These are phyloP conservation scores for Combretum micranthum DNA, from an alignment of 345 rosid species.

Conservation along the genomic window DNA sequence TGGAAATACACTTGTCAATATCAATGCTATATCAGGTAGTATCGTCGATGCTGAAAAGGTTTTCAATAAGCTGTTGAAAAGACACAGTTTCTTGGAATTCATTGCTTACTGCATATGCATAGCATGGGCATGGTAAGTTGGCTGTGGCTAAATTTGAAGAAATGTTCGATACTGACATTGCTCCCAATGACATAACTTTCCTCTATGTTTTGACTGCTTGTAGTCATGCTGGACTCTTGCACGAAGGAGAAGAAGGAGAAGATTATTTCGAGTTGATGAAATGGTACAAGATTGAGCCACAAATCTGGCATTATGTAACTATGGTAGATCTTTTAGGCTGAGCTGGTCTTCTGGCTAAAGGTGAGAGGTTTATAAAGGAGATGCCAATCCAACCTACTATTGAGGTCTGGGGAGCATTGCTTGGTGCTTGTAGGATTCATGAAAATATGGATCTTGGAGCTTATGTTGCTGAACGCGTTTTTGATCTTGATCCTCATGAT, in stretches of 20 bases:
- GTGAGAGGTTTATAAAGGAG: conserved; percentile 34
- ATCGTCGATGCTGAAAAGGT: conserved; percentile 44
- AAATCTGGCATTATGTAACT: conserved; percentile 37
- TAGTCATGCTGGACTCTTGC: conserved; percentile 56
- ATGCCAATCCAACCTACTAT: conserved; percentile 51
- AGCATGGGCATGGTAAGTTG: conserved; percentile 43
- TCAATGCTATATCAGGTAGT: conserved; percentile 63
- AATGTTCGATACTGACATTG: conserved; percentile 32
- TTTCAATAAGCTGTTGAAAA: conserved; percentile 36
- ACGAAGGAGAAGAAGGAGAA: conserved; percentile 47
- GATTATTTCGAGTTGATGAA: conserved; percentile 40
- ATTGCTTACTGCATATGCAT: conserved; percentile 48
- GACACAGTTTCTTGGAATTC: conserved; percentile 62
- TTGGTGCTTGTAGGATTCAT: conserved; percentile 67
- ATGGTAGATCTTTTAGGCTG: conserved; percentile 69
- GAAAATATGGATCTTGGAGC: conserved; percentile 47
- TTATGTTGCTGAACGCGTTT: conserved; percentile 45
- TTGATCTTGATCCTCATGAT: conserved; percentile 47
- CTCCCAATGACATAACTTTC: conserved; percentile 50
- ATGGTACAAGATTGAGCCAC: conserved; percentile 34
- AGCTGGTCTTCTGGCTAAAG: conserved; percentile 44
- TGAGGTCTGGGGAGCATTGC: conserved; percentile 56
- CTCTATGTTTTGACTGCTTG: conserved; percentile 59
- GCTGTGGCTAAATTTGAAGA: conserved; percentile 32
- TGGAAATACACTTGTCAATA: conserved; percentile 55